Evolutionary conservation across 225 moss, liverwort and hornwort species (phyloP), one percentile per base, ranked within the genome.

Genomic region (Physcomitrium patens): DNA sequence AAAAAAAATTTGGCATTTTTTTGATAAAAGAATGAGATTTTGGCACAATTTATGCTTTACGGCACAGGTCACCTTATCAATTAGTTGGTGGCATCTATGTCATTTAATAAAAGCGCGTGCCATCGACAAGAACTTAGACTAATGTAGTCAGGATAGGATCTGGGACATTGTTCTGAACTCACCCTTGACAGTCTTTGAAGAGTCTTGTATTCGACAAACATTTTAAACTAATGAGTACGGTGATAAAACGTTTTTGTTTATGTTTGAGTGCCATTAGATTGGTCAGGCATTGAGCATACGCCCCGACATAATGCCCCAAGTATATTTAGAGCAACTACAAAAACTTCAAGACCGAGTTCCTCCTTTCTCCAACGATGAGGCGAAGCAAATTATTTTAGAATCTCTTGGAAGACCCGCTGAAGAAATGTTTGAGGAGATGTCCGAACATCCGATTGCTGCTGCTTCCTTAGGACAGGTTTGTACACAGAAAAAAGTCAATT

Each of bases 261-360:
- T 50, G 22, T 74, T 71, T 69, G 56, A 63, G 57, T 71, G 77
- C 67, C 45, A 67, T 66, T 80, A 96, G 96, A 93, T 96, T 62
- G 96, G 96, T 47, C 96, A 96, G 69, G 93, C 96, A 41, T 67
- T 96, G 77, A 96, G 96, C 71, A 96, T 96, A 63, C 83, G 96
- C 79, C 96, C 93, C 48, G 96, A 96, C 63, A 83, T 96, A 62
- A 55, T 96, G 22, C 86, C 96, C 31, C 86, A 86, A 78, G 91
- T 46, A 20, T 96, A 96, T 74, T 75, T 96, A 65, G 91, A 89
- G 63, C 91, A 96, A 81, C 78, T 93, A 56, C 93, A 93, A 70
- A 91, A 91, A 80, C 86, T 96, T 69, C 96, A 96, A 86, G 96
- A 96, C 67, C 90, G 93, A 56, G 96, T 96, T 49, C 93, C 91